Conservation (phyloP, 768 basidiomycete species). For the Mycena rosella region DNA sequence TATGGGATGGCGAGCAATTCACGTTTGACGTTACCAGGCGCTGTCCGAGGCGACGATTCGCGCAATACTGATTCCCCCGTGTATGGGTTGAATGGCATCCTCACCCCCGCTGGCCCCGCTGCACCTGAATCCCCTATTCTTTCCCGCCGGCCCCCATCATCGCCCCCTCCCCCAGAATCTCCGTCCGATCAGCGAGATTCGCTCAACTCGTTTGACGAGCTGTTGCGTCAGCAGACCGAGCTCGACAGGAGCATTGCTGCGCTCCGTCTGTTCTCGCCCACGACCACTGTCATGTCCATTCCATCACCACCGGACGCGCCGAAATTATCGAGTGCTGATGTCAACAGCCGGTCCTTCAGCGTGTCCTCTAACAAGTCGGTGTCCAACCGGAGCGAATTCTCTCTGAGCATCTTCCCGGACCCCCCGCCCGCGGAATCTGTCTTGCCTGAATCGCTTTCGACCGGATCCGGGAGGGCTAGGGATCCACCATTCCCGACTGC, state of each 20-base stretch:
- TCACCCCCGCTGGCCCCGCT: conserved; percentile 28
- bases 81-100: conserved; percentile 58
- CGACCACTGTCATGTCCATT: conserved; percentile 20
- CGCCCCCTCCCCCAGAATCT: conserved; percentile 20
- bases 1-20: conserved; percentile 43
- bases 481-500: conserved; percentile 10
- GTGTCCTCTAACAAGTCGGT: conserved; percentile 44
- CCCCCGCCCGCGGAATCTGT: conserved; percentile 58
- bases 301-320: conserved; percentile 16
- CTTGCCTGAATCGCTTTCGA: neutral
- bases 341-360: conserved; percentile 10
- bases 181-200: conserved; percentile 41
- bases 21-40: conserved; percentile 32
- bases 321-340: neutral
- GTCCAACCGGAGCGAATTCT: conserved; percentile 67
- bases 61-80: conserved; percentile 54
- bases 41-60: conserved; percentile 7
- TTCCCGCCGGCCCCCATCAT: conserved; percentile 25
- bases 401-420: conserved; percentile 77
- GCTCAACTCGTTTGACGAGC: conserved; percentile 59
- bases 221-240: conserved; percentile 72
- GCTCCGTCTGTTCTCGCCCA: conserved; percentile 60
- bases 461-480: neutral
- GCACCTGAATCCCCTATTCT: conserved; percentile 33
- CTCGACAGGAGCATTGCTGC: conserved; percentile 75